Evolutionary conservation across 1,284 basidiomycete species (phyloP).

Genomic region (Vanrija pseudolonga): DNA sequence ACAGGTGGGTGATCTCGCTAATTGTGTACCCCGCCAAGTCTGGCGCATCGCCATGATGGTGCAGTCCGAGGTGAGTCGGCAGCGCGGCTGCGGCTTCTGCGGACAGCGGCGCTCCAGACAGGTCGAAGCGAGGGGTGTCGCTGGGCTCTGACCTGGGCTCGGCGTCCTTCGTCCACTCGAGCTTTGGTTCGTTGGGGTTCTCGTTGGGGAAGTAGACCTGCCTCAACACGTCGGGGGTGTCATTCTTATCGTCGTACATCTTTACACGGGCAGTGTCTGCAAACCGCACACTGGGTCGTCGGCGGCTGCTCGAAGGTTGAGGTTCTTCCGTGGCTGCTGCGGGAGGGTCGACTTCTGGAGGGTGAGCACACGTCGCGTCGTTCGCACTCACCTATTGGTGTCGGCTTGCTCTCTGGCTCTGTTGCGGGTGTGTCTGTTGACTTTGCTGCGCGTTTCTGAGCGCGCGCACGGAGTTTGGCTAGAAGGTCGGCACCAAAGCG

Average conservation of each 20-base stretch:
- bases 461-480: conserved; percentile 59
- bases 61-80: conserved; percentile 78
- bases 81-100: conserved; percentile 48
- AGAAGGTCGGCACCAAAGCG: conserved; percentile 63
- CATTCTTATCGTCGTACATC: conserved; percentile 54
- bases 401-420: too few species aligned
- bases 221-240: conserved; percentile 60
- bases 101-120: conserved; percentile 65
- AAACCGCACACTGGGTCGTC: conserved; percentile 10
- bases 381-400: neutral
- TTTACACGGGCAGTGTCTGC: neutral
- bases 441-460: conserved; percentile 47
- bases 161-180: conserved; percentile 60
- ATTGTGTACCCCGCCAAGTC: conserved; percentile 83
- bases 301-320: neutral
- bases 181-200: conserved; percentile 59
- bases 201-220: conserved; percentile 72
- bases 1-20: conserved; percentile 77
- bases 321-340: too few species aligned
- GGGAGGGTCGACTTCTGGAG: neutral
- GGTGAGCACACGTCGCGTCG: too few species aligned
- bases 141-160: conserved; percentile 9
- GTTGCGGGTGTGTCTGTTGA: neutral
- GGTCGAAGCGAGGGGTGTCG: conserved; percentile 59
- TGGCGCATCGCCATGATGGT: conserved; percentile 75